Base-by-base conservation (phyloP, 2,329 filamentous ascomycete genomes). In the Phyllosticta capitalensis region DNA sequence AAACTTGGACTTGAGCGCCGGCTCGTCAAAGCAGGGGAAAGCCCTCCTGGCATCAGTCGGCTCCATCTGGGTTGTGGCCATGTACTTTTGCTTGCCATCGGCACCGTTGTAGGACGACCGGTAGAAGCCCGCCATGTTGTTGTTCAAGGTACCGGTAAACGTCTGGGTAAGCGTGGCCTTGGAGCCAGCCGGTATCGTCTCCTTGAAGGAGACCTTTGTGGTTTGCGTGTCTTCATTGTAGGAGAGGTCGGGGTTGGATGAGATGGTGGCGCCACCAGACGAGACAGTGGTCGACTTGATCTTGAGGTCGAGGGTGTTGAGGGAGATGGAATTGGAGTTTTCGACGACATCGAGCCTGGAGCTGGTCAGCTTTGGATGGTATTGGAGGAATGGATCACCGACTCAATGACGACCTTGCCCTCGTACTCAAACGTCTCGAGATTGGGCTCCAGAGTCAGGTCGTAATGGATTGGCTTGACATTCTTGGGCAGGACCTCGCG, bases 121-220 rank as follows among this genome's bases (percentile, higher is more conserved):
- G 77, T 97, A 97, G 82, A 97, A 97, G 54, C 92, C 92, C 54
- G 92, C 92, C 90, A 97, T 95, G 76, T 94, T 92, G 72, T 95
- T 89, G 74, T 95, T 96, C 68, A 96, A 78, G 51, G 80, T 81
- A 49, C 91, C 91, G 9, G 83, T 86, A 75, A 95, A 96, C 65
- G 82, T 86, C 67, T 91, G 83, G 69, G 86, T 85, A 63, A 95
- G 76, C 75, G 86, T 85, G 20, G 88, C 89, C 78, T 91, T 92
- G 68, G 83, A 81, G 22, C 89, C 90, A 63, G 88, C 87, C 21
- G 83, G 74, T 62, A 97, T 79, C 53, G 79, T 81, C 71, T 91
- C 81, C 65, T 85, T 81, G 69, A 97, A 91, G 65, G 84, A 83
- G 71, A 96, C 81, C 68, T 85, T 95, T 62, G 88, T 91, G 26